Evolutionary conservation across 371 early-diverging fungal genomes (phyloP).

Genomic region (Zychaea mexicana): DNA sequence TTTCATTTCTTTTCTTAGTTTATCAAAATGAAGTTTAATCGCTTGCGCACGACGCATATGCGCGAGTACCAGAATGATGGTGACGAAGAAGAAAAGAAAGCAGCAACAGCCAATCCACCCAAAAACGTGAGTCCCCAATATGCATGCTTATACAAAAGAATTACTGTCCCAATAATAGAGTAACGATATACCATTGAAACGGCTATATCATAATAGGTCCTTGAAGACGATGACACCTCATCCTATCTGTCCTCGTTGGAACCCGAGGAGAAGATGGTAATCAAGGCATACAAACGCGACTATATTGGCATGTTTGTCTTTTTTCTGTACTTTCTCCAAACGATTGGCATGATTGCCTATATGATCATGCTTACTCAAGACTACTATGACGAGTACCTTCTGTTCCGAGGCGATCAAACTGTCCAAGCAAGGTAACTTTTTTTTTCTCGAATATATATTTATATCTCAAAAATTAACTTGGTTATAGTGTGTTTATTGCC

Average conservation of each 20-base stretch:
- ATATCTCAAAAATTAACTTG: too few species aligned
- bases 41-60: not conserved
- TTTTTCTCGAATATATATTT: constrained; percentile 28
- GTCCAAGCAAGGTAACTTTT: constrained; percentile 38
- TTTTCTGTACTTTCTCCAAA: constrained; percentile 27
- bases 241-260: constrained; percentile 14
- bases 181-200: too few species aligned
- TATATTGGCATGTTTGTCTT: constrained; percentile 25
- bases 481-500: constrained; percentile 39
- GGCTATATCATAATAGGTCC: not conserved
- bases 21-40: not conserved
- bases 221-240: not conserved
- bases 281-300: constrained; percentile 41
- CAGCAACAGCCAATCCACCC: constrained; percentile 4
- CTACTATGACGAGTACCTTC: constrained; percentile 33
- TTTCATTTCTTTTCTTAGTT: not conserved
- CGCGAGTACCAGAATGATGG: constrained; percentile 5
- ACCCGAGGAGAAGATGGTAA: constrained; percentile 30
- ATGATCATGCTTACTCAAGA: constrained; percentile 39
- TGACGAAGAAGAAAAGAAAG: constrained; percentile 13
- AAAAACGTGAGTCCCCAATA: constrained; percentile 1
- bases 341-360: constrained; percentile 37
- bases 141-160: too few species aligned
- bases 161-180: too few species aligned
- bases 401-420: constrained; percentile 31